These are phyloP conservation scores for Iberis pinnata DNA, from an alignment of 345 rosid species.

Conservation along the genomic window DNA sequence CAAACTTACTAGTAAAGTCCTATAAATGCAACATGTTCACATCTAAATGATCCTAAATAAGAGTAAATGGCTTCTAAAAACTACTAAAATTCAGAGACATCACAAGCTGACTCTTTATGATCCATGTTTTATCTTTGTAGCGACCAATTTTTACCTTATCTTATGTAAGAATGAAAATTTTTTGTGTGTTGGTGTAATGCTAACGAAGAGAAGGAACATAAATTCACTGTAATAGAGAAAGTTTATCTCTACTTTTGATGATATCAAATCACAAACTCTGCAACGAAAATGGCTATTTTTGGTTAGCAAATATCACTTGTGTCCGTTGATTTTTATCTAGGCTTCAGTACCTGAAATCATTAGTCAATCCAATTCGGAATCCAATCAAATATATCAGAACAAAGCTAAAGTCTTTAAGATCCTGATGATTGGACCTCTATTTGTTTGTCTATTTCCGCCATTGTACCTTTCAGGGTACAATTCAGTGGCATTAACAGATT, in stretches of 20 bases:
- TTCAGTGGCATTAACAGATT: slow-evolving; percentile 49
- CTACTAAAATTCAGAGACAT: no score
- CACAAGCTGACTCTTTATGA: no score
- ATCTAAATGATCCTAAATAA: no score
- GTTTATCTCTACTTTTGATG: slow-evolving; percentile 18
- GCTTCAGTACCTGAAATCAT: slow-evolving; percentile 29
- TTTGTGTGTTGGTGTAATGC: slow-evolving; percentile 14
- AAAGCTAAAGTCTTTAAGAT: neutral
- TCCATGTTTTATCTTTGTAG: slow-evolving; percentile 32
- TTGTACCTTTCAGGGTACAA: slow-evolving; percentile 64
- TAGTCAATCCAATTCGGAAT: neutral
- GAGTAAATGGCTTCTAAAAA: no score
- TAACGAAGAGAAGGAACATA: slow-evolving; percentile 9
- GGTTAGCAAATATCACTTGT: slow-evolving; percentile 26
- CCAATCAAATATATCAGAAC: neutral
- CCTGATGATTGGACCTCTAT: slow-evolving; percentile 59
- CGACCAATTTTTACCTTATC: slow-evolving; percentile 23
- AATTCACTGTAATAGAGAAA: slow-evolving; percentile 30
- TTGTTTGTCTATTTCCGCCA: slow-evolving; percentile 64
- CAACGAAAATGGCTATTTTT: slow-evolving; percentile 12
- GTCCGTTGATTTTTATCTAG: slow-evolving; percentile 13
- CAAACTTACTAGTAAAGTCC: no score
- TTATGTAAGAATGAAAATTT: slow-evolving; percentile 22
- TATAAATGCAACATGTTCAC: no score
- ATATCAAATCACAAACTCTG: slow-evolving; percentile 28